A percentile compares a stretch with the other conserved stretches of the same genome.
Conservation (phyloP, 75 land plant species). For the Pinus taeda region DNA sequence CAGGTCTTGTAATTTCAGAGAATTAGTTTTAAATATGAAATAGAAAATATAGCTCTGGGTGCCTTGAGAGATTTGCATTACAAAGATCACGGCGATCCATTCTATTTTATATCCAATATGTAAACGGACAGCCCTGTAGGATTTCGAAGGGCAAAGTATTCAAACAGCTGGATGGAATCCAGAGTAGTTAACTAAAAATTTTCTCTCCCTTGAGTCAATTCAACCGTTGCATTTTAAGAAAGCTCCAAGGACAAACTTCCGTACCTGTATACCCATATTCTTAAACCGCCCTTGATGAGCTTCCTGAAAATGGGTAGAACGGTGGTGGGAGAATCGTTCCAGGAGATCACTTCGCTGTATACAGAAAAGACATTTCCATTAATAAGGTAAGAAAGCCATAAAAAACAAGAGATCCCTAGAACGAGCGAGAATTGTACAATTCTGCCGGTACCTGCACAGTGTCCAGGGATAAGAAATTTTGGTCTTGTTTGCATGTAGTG, state of each 20-base stretch:
- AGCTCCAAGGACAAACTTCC: not conserved
- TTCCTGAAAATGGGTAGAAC: constrained; percentile 44
- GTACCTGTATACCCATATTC: constrained; percentile 73
- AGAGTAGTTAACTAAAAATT: no score
- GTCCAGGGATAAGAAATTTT: constrained; percentile 50
- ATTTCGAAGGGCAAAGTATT: not conserved
- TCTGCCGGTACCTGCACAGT: constrained; percentile 59
- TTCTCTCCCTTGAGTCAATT: not conserved
- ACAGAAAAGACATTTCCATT: not conserved
- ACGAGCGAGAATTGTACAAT: not conserved
- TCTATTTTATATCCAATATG: no score
- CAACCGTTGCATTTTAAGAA: not conserved
- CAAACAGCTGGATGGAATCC: no score
- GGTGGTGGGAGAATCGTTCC: constrained; percentile 47
- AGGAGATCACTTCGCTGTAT: constrained; percentile 30
- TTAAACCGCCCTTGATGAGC: constrained; percentile 53
- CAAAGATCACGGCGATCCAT: no score
- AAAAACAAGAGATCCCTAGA: not conserved
- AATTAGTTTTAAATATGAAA: no score
- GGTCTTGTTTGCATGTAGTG: constrained; percentile 79
- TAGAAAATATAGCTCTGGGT: no score
- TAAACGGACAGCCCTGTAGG: no score
- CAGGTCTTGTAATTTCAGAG: no score
- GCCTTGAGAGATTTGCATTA: no score
- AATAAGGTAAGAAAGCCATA: not conserved